Evolutionary conservation across 805 yeast genomes (phyloP), one percentile per base, ranked within the genome.

Genomic region (Pichia rugopelliculosa): DNA sequence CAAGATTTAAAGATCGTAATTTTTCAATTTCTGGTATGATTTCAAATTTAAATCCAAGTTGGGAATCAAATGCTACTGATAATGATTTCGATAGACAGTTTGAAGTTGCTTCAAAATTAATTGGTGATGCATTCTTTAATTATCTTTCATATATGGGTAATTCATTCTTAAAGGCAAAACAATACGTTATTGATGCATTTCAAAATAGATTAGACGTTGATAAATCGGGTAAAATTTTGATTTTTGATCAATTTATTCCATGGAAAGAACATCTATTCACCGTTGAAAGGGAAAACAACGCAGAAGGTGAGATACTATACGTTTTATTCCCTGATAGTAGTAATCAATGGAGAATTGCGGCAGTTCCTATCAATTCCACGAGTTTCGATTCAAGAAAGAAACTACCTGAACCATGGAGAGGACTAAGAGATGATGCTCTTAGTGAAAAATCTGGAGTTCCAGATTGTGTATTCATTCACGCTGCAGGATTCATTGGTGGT

Each of bases 401-500:
- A 26, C 74, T 93, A 50, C 97, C 96, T 13, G 93, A 86, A 65
- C 76, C 79, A 18, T 86, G 96, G 88, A 79, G 99, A 71, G 99
- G 99, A n/a, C 70, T 90, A 41, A 80, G 99, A 63, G 99, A 93
- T 62, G 91, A 86, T 26, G 85, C 73, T 36, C 74, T 93, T 56
- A 77, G 85, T 55, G 71, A 80, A 54, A 69, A 75, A 55, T 72
- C 88, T 33, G 96, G 95, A n/a, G 77, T 93, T 47, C 80, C 78
- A 27, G 96, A 87, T 9, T 87, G 96, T 62, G 79, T 90, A 20
- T 93, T 93, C 61, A 80, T 93, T 49, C 99, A 93, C 59, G 96
- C 98, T 39, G 87, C 96, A 38, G 98, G 99, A 0, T 93, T 93
- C 68, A 93, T 93, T 59, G 99, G 99, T 40, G 99, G 99, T 46